Percentiles rank a stretch among this genome's conserved stretches.
Conservation (phyloP, 257 asterid species). For the Vinca minor region DNA sequence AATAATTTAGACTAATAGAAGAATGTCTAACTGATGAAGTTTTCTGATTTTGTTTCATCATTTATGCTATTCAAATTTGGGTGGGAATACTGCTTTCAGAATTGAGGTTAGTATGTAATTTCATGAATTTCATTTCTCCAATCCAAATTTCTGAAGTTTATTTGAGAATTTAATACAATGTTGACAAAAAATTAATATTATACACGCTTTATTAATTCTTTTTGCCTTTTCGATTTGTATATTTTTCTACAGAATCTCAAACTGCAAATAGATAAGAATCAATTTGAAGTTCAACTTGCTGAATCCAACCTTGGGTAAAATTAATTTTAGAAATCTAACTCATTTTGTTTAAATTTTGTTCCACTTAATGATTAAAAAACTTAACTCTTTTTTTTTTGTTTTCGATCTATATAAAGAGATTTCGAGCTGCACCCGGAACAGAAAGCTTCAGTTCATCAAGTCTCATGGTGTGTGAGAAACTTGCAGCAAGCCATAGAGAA, state of each 20-base stretch:
- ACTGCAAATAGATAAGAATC: constrained; percentile 38
- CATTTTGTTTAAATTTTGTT: neutral
- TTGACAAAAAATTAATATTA: neutral
- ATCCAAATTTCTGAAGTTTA: neutral
- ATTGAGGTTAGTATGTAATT: neutral
- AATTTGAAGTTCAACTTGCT: constrained; percentile 30
- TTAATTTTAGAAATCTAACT: neutral
- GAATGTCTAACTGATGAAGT: neutral
- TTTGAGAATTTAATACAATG: neutral
- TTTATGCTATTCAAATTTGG: neutral
- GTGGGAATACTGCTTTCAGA: neutral
- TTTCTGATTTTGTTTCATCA: neutral
- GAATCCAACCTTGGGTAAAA: constrained; percentile 49
- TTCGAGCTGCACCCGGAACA: constrained; percentile 33
- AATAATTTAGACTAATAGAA: neutral
- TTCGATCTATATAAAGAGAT: constrained; percentile 42
- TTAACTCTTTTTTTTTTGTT: neutral
- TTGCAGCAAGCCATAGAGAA: constrained; percentile 30
- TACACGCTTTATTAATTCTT: neutral
- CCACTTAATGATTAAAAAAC: neutral
- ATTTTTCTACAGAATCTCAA: constrained; percentile 33
- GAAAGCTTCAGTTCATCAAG: constrained; percentile 49
- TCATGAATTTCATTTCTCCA: neutral
- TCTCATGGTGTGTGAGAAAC: constrained; percentile 61
- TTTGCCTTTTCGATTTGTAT: neutral